Evolutionary conservation across 768 basidiomycete species (phyloP).

Genomic region (Antrodiella citrinella): DNA sequence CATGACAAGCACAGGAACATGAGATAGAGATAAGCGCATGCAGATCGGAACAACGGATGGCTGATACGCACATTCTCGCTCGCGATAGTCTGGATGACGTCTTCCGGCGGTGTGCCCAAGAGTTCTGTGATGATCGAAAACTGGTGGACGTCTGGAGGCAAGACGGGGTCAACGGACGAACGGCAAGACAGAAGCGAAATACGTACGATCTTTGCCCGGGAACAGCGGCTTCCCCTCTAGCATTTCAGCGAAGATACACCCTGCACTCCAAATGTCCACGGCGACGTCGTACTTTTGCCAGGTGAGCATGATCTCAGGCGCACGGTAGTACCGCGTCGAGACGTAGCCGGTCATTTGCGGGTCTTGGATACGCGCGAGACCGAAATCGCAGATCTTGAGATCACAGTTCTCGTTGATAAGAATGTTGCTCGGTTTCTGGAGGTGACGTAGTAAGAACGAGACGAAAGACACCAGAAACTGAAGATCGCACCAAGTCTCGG

Average conservation of each 20-base stretch:
- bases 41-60: too few species aligned
- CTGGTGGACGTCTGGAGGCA: constrained; percentile 87
- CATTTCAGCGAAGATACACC: constrained; percentile 99
- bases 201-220: constrained; percentile 98
- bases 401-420: constrained; percentile 99
- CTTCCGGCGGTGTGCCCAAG: constrained; percentile 96
- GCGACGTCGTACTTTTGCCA: constrained; percentile 99
- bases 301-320: constrained; percentile 99
- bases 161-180: too few species aligned
- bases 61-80: constrained; percentile 84
- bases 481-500: constrained; percentile 74
- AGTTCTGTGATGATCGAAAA: constrained; percentile 99
- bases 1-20: too few species aligned
- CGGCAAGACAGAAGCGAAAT: constrained; percentile 3
- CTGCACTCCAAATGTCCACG: constrained; percentile 99
- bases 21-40: constrained; percentile 1
- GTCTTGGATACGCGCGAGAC: constrained; percentile 96
- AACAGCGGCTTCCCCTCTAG: constrained; percentile 97
- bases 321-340: constrained; percentile 97
- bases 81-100: constrained; percentile 98
- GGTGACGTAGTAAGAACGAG: constrained; percentile 1
- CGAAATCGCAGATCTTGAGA: constrained; percentile 99
- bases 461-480: constrained; percentile 1
- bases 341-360: constrained; percentile 99
- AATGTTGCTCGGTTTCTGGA: constrained; percentile 98